Percentiles rank a stretch among this genome's conserved stretches.
These are phyloP conservation scores for Volvox africanus DNA, from an alignment of 139 green algal species.

Conservation along the genomic window DNA sequence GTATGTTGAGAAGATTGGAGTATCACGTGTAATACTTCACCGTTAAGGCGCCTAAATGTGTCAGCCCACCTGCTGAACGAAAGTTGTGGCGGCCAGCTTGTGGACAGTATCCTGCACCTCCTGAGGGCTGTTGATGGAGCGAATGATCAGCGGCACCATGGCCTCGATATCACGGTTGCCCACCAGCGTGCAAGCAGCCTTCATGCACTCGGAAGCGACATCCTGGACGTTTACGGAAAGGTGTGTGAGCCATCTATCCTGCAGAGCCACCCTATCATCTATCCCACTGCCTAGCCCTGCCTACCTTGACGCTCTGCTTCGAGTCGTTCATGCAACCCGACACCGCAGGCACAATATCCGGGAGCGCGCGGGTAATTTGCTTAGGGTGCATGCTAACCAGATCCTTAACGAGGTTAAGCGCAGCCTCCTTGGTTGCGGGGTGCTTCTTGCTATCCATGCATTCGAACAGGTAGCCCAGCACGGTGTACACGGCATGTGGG, in stretches of 20 bases:
- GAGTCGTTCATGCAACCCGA: slow-evolving; percentile 61
- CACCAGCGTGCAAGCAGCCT: slow-evolving; percentile 57
- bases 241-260: too few relatives aligned
- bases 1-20: too few relatives aligned
- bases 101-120: slow-evolving; percentile 91
- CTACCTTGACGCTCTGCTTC: slow-evolving; percentile 59
- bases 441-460: slow-evolving; percentile 76
- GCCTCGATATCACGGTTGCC: slow-evolving; percentile 92
- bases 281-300: not conserved
- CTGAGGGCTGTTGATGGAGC: slow-evolving; percentile 77
- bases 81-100: slow-evolving; percentile 93
- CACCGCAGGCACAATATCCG: slow-evolving; percentile 83
- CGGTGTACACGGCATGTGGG: slow-evolving; percentile 63
- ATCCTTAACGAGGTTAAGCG: slow-evolving; percentile 71
- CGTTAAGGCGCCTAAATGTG: too few relatives aligned
- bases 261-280: not conserved
- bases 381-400: slow-evolving; percentile 69
- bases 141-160: slow-evolving; percentile 89
- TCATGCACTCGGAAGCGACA: slow-evolving; percentile 53
- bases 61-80: slow-evolving; percentile 79
- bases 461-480: slow-evolving; percentile 77
- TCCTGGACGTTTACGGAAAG: not conserved
- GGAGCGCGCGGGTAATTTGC: slow-evolving; percentile 75
- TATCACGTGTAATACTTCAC: too few relatives aligned
- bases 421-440: slow-evolving; percentile 84